Conservation (phyloP, 148 eudicot genomes). For the Vaccinium vitisidaea region DNA sequence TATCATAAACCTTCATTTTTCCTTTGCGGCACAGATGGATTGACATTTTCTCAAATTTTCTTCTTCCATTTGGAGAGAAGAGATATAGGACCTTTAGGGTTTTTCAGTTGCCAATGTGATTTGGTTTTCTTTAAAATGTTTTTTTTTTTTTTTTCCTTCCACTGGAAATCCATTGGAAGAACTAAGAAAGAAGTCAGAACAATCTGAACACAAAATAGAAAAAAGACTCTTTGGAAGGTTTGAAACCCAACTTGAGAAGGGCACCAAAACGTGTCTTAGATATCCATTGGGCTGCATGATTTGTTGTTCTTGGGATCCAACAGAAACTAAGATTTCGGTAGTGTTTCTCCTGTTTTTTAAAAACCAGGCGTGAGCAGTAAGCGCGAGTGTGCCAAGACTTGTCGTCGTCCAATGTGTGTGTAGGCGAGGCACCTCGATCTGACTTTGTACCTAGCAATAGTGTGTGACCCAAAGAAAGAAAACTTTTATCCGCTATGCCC, state of each 20-base stretch:
- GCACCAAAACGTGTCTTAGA: neutral
- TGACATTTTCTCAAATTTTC: neutral
- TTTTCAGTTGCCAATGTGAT: neutral
- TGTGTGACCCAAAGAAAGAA: too few species aligned
- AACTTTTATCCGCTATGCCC: too few species aligned
- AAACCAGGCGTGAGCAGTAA: too few species aligned
- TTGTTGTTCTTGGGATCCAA: neutral
- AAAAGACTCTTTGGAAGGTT: neutral
- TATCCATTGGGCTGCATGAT: neutral
- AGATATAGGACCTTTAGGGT: neutral
- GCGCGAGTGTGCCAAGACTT: too few species aligned
- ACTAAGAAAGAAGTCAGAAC: neutral
- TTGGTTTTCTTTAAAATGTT: neutral
- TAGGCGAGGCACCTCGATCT: too few species aligned
- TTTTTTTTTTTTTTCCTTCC: too few species aligned
- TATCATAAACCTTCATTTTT: neutral
- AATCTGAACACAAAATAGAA: neutral
- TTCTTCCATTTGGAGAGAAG: neutral
- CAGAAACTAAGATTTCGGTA: neutral
- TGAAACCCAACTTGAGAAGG: neutral
- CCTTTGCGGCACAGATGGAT: neutral
- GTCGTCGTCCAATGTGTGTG: too few species aligned
- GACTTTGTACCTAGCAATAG: too few species aligned
- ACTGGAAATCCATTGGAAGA: neutral
- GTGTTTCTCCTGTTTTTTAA: too few species aligned